These are phyloP conservation scores for Oldenlandia corymbosa DNA, from an alignment of 257 asterid species.

Conservation along the genomic window DNA sequence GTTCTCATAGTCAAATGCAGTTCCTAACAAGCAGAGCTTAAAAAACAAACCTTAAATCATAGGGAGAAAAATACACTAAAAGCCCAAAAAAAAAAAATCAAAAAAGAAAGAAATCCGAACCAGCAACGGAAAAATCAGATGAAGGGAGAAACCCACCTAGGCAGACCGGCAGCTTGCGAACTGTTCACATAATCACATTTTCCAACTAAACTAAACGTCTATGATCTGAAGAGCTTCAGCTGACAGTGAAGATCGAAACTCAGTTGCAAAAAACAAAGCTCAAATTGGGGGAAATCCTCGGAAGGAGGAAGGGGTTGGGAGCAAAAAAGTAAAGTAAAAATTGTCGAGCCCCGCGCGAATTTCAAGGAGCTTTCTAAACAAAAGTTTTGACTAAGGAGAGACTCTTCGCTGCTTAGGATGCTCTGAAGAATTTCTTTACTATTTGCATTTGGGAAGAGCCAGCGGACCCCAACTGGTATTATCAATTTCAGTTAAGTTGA, in stretches of 20 bases:
- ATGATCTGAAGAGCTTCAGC: slow-evolving; percentile 4
- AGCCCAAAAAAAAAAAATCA: not conserved
- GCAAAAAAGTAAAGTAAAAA: slow-evolving; percentile 19
- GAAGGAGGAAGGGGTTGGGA: slow-evolving; percentile 1
- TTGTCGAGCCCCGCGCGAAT: slow-evolving; percentile 11
- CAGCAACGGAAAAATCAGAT: not conserved
- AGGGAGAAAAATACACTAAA: not conserved
- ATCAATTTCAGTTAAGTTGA: slow-evolving; percentile 41
- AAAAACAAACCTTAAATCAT: not conserved
- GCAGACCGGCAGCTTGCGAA: slow-evolving; percentile 14
- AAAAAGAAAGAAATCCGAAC: not conserved
- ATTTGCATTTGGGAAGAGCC: too few species aligned
- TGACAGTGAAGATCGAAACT: not conserved
- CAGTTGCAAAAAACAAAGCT: not conserved
- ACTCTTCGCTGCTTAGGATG: slow-evolving; percentile 15
- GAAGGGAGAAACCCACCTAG: slow-evolving; percentile 21
- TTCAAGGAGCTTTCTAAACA: slow-evolving; percentile 35
- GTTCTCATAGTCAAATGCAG: not conserved
- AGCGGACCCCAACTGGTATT: slow-evolving; percentile 53
- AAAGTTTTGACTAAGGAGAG: slow-evolving; percentile 38
- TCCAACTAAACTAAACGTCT: slow-evolving; percentile 16
- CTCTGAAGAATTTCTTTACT: slow-evolving; percentile 16
- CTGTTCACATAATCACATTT: slow-evolving; percentile 33
- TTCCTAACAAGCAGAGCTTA: not conserved
- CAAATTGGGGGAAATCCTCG: not conserved